Evolutionary conservation across 345 rosid species (phyloP).

Genomic region (Salix koriyanagi): DNA sequence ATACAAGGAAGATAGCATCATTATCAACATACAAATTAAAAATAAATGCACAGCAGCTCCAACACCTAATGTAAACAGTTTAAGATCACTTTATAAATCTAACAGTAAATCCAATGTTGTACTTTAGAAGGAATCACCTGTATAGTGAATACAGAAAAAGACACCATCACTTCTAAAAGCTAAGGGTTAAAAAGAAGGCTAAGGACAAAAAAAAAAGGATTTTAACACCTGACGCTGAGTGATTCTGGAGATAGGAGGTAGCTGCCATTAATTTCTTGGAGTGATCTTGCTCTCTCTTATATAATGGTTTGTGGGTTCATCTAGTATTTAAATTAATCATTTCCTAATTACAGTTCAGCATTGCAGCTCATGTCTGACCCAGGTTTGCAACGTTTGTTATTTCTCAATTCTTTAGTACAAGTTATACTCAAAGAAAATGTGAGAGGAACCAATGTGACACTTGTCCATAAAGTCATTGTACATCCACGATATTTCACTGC

Average conservation of each 20-base stretch:
- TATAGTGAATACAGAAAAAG: not conserved
- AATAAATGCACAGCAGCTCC: not conserved
- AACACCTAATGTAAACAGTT: not conserved
- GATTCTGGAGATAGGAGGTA: not conserved
- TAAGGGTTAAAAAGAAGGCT: not conserved
- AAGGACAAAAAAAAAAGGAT: not conserved
- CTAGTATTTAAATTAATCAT: not conserved
- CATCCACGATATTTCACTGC: not conserved
- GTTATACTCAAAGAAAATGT: not conserved
- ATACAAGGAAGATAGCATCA: not conserved
- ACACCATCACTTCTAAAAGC: not conserved
- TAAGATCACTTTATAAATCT: not conserved
- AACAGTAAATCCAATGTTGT: not conserved
- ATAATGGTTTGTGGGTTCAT: not conserved
- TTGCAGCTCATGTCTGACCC: not conserved
- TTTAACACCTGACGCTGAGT: not conserved
- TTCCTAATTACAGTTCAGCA: constrained; percentile 1
- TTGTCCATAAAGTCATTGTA: not conserved
- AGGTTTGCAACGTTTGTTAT: not conserved
- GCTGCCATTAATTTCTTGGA: not conserved
- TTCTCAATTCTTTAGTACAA: not conserved
- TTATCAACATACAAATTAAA: not conserved
- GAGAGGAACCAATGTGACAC: not conserved
- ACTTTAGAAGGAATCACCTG: not conserved
- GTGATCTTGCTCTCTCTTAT: not conserved